Evolutionary conservation across 208 protist genomes (phyloP), one percentile per base, ranked within the genome.

Genomic region (Crithidia thermophila): DNA sequence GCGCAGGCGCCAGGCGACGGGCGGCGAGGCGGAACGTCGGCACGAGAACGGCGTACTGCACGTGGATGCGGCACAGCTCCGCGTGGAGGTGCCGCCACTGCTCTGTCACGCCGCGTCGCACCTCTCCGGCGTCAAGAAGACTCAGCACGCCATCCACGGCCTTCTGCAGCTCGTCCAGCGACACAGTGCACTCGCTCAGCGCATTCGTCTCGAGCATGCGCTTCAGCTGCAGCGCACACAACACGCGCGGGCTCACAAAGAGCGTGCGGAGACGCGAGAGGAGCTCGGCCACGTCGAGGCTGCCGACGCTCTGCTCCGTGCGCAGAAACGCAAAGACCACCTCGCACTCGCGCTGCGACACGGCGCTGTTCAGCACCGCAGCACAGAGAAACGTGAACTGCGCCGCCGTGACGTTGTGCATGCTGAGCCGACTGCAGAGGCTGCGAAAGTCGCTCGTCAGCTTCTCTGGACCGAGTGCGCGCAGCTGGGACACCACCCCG

Each of bases 151-250:
- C 68, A 0, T 23, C 58, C n/a, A 43, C 46, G n/a, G 68, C 60
- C 18, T 33, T 67, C 9, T 63, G 34, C 42, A 75, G 34, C 39
- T 75, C 68, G 14, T 63, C 52, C 7, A 75, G 43, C 21, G 68
- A 67, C 21, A 75, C 60, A 16, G 47, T 46, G 60, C 60, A 75
- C 30, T 67, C 14, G 25, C 58, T 63, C 31, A 75, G 60, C 10
- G 42, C n/a, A 36, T 63, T 56, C 13, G 68, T 67, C 47, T 75
- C 68, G 1, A 75, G 53, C 34, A 67, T 46, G 16, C 68, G 64
- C 45, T 75, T 75, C 34, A 75, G 60, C 68, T 75, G 68, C 51
- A 75, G 14, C 28, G 68, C 68, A 14, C 42, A 68, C 9, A 67
- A 52, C 21, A 75, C 52, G 21, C 57, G 60, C 3, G 64, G 11